A percentile compares a stretch with the other conserved stretches of the same genome.
phyloP scores from a whole-genome alignment of 169 alveolate species.

The Eimeria maxima region DNA sequence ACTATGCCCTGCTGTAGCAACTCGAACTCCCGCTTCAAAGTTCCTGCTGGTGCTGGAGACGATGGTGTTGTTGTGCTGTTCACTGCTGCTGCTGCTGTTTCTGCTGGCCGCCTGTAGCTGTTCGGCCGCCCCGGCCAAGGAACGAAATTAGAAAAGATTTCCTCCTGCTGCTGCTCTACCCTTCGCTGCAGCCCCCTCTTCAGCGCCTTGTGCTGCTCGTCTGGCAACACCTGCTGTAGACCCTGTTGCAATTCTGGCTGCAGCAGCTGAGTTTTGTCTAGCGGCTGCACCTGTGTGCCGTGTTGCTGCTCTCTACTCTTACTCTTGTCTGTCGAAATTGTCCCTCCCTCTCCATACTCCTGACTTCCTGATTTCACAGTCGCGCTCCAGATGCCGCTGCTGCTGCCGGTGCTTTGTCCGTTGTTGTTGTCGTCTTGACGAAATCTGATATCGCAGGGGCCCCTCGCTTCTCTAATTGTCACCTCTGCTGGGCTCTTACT shows the following conservation, averaged over 20 bases:
- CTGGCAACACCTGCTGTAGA: not conserved
- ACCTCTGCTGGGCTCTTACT: not conserved
- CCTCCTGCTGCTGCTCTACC: conserved; percentile 14
- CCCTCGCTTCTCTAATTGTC: not conserved
- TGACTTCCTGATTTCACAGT: not conserved
- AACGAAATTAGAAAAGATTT: conserved; percentile 19
- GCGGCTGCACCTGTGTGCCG: not conserved
- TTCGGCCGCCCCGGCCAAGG: conserved; percentile 55
- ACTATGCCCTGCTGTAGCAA: conserved; percentile 50
- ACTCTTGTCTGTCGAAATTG: not conserved
- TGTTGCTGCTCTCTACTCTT: not conserved
- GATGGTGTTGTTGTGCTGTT: not conserved
- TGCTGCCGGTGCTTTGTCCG: not conserved
- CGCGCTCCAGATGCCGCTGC: not conserved
- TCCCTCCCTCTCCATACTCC: not conserved
- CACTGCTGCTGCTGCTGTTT: not conserved
- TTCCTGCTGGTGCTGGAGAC: not conserved
- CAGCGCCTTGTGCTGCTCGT: conserved; percentile 1
- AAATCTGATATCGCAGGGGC: not conserved
- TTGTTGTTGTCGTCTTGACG: not conserved
- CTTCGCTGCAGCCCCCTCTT: conserved; percentile 11
- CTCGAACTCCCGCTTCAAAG: conserved; percentile 6
- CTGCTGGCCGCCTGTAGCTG: not conserved
- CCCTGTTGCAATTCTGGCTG: not conserved
- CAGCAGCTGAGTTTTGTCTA: not conserved